Evolutionary conservation across 1,139 yeast species (phyloP), one percentile per base, ranked within the genome.

Genomic region (Scheffersomyces parashehatae): DNA sequence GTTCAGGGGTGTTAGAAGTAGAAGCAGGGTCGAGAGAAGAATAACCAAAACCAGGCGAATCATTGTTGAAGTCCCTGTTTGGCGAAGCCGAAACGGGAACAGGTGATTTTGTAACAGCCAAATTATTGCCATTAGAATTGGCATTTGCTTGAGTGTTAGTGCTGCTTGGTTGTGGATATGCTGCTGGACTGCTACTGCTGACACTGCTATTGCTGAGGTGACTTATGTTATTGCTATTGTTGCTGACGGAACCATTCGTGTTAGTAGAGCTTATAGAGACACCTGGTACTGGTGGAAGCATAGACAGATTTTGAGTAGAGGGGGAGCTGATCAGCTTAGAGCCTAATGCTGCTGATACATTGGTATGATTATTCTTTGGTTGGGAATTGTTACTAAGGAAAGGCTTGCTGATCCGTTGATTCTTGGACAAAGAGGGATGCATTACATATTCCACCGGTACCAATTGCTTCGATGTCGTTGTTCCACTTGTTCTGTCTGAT

Each of bases 361-460:
- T 42, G 6, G 43, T 37, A 15, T 39, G 39, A 13, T 29, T 41
- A 41, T 59, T 67, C 44, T 62, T 70, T 45, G 35, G 35, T 14
- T 20, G 26, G 26, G 35, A 15, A 8, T 20, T 31, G 24, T 15
- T 31, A 8, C 20, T 31, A 35, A 75, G 65, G 50, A 75, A 73
- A 10, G 79, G 77, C 50, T 73, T 73, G 10, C 62, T 55, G 8
- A 51, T 51, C 33, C 51, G 54, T 39, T 54, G 63, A 35, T 50
- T 56, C 49, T 65, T 67, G 24, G 71, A 67, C 53, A 87, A 79
- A 2, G 91, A 79, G 4, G 93, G 87, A 62, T 90, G 97, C 42
- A 84, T 83, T 41, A 75, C 77, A 62, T 88, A 90, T 37, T 83
- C 85, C n/a, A 88, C 85, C 0, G 93, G 90, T 1, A 74, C 65